A percentile compares a stretch with the other conserved stretches of the same genome.
Evolutionary conservation across 139 green algal species (phyloP).

Genomic region (Tetraselmis chui): DNA sequence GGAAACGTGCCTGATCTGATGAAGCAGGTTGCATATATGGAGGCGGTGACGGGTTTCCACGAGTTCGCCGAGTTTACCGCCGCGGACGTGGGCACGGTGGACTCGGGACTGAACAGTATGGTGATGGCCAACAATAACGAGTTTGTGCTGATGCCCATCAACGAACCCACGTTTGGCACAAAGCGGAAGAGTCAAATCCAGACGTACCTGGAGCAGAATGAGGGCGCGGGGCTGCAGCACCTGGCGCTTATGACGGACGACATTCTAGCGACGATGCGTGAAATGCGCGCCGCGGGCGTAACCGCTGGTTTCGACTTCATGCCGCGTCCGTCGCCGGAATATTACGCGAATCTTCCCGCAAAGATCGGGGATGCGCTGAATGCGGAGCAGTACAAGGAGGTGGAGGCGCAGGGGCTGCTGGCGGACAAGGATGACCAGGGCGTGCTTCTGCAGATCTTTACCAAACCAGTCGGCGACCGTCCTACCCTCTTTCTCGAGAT

Average conservation of each 20-base stretch:
- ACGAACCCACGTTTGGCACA: slow-evolving; percentile 93
- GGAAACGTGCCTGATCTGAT: slow-evolving; percentile 86
- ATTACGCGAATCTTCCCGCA: slow-evolving; percentile 69
- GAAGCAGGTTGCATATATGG: slow-evolving; percentile 76
- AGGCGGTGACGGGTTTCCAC: slow-evolving; percentile 80
- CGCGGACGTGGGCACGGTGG: slow-evolving; percentile 93
- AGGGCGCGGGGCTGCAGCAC: slow-evolving; percentile 93
- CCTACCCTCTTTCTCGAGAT: slow-evolving; percentile 98
- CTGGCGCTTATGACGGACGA: slow-evolving; percentile 92
- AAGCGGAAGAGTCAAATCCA: slow-evolving; percentile 72
- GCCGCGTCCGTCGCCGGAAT: slow-evolving; percentile 64
- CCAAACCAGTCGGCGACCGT: slow-evolving; percentile 70
- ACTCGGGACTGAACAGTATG: slow-evolving; percentile 83
- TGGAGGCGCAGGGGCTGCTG: slow-evolving; percentile 63
- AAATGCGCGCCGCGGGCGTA: slow-evolving; percentile 45
- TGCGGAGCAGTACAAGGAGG: slow-evolving; percentile 48
- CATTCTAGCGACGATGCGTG: slow-evolving; percentile 81
- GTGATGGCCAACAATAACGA: slow-evolving; percentile 91
- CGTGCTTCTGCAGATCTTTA: slow-evolving; percentile 93
- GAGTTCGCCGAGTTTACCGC: slow-evolving; percentile 97
- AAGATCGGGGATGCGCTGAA: slow-evolving; percentile 63
- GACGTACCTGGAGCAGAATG: slow-evolving; percentile 93
- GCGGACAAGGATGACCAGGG: slow-evolving; percentile 96
- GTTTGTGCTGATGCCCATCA: slow-evolving; percentile 91
- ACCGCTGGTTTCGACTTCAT: slow-evolving; percentile 77